Evolutionary conservation across 1,284 basidiomycete genomes (phyloP), one percentile per base, ranked within the genome.

Genomic region (Neolentinus lepideus): DNA sequence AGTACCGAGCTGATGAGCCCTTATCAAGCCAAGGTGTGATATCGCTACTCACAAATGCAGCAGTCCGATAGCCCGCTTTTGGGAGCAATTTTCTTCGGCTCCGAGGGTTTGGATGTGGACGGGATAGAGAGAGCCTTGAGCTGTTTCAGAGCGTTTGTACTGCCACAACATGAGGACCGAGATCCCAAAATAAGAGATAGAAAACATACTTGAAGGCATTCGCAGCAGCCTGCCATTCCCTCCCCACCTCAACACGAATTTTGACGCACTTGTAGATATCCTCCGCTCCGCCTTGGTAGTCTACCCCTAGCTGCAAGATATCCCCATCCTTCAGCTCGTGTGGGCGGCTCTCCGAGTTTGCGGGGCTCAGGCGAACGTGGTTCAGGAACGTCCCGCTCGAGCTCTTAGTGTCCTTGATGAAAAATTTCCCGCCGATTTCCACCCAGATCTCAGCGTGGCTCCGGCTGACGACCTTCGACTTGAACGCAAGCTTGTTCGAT

Each of bases 261-360:
- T 98, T 98, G 60, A 99, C 94, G 61, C 92, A 94, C 71, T 98
- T 92, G 72, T 97, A 99, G 59, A 98, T 94, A 71, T 98, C 95
- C 73, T 99, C 95, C 3, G 91, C 85, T 0, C 96, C 97, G 26
- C 96, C 96, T 70, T 98, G 96, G 71, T 98, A 99, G 69, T 99
- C 97, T 29, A 99, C 94, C 1, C 96, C 96, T 1, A 98, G 83
- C 72, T 99, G 96, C 6, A 99, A 74, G 16, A 98, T 83, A 71
- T 99, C 96, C 0, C 96, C 96, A 61, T 98, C 96, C 70, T 90
- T 92, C 64, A 99, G 78, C 60, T 84, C 83, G 60, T 83, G 88
- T 0, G 93, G 83, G 38, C 84, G 77, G 2, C 85, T 89, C 66
- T 96, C 93, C 12, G 84, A 80, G 55, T 90, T 91, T 11, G 96